Evolutionary conservation across 495 filamentous ascomycete species (phyloP).

Genomic region (Usnea hakonensis): DNA sequence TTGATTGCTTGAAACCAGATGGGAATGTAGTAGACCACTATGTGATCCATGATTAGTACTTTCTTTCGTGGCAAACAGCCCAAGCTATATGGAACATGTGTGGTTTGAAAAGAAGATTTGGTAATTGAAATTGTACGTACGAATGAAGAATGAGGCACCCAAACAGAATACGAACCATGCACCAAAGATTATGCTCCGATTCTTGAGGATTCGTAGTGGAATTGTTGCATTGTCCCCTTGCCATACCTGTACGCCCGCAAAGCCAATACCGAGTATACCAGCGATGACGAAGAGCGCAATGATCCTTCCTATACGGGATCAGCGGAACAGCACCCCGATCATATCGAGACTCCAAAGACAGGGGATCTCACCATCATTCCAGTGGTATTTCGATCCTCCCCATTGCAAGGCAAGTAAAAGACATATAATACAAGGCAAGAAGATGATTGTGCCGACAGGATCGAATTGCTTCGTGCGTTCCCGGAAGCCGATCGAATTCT

Average conservation of each 20-base stretch:
- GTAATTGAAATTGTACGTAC: slow-evolving; percentile 32
- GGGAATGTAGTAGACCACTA: slow-evolving; percentile 51
- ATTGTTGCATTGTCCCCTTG: slow-evolving; percentile 68
- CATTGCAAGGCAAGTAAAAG: slow-evolving; percentile 77
- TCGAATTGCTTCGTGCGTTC: slow-evolving; percentile 56
- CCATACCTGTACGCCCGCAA: slow-evolving; percentile 57
- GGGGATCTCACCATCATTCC: slow-evolving; percentile 40
- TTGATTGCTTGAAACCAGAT: slow-evolving; percentile 90
- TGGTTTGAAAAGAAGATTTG: background rate
- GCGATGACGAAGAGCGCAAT: slow-evolving; percentile 66
- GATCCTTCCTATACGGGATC: slow-evolving; percentile 39
- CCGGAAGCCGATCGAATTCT: slow-evolving; percentile 33
- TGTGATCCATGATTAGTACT: background rate
- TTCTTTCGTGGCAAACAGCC: background rate
- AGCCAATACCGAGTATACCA: slow-evolving; percentile 54
- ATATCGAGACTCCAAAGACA: background rate
- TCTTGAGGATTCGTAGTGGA: slow-evolving; percentile 61
- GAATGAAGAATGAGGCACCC: slow-evolving; percentile 58
- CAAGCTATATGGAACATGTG: background rate
- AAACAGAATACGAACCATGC: slow-evolving; percentile 48
- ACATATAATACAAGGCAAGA: slow-evolving; percentile 65
- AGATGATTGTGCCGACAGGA: slow-evolving; percentile 54
- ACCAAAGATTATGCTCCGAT: slow-evolving; percentile 57
- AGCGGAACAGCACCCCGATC: background rate
- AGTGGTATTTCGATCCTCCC: slow-evolving; percentile 66